A percentile compares a stretch with the other conserved stretches of the same genome.
phyloP scores from a whole-genome alignment of 805 yeast genomes.

The Saccharomycopsis oosterbeekiorum region DNA sequence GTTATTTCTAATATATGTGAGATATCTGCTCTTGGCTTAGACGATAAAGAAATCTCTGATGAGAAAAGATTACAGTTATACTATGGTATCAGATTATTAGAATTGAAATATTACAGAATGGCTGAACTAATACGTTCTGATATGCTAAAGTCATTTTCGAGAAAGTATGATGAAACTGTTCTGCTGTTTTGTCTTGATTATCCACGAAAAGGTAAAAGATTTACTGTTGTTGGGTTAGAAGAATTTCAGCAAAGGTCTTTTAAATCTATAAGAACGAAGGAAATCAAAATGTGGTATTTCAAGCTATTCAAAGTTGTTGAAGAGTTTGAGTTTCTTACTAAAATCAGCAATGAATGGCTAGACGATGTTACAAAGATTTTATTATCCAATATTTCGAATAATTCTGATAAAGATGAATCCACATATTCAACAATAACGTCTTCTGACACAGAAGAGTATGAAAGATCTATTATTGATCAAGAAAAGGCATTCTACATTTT shows the following conservation, averaged over 20 bases:
- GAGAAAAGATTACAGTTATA: slow-evolving; percentile 23
- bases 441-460: slow-evolving; percentile 72
- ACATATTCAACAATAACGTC: slow-evolving; percentile 20
- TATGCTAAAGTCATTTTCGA: slow-evolving; percentile 35
- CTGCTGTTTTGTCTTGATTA: background rate
- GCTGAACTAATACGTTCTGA: slow-evolving; percentile 56
- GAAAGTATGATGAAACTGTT: slow-evolving; percentile 19
- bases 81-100: slow-evolving; percentile 33
- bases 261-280: slow-evolving; percentile 3
- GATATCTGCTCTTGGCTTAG: slow-evolving; percentile 11
- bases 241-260: slow-evolving; percentile 10
- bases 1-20: background rate
- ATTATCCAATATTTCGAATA: slow-evolving; percentile 32
- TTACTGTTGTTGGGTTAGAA: slow-evolving; percentile 21
- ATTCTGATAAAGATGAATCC: slow-evolving; percentile 16
- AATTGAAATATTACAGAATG: slow-evolving; percentile 41
- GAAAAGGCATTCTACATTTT: slow-evolving; percentile 55
- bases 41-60: slow-evolving; percentile 21
- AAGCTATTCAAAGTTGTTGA: slow-evolving; percentile 18
- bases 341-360: slow-evolving; percentile 43
- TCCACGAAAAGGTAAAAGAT: background rate
- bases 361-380: slow-evolving; percentile 34
- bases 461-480: slow-evolving; percentile 62
- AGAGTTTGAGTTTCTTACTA: slow-evolving; percentile 44
- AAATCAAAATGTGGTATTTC: slow-evolving; percentile 14